A percentile compares a stretch with the other conserved stretches of the same genome.
These are phyloP conservation scores for Pestalotiopsis sp. DNA, from an alignment of 2,329 filamentous ascomycete species.

Conservation along the genomic window DNA sequence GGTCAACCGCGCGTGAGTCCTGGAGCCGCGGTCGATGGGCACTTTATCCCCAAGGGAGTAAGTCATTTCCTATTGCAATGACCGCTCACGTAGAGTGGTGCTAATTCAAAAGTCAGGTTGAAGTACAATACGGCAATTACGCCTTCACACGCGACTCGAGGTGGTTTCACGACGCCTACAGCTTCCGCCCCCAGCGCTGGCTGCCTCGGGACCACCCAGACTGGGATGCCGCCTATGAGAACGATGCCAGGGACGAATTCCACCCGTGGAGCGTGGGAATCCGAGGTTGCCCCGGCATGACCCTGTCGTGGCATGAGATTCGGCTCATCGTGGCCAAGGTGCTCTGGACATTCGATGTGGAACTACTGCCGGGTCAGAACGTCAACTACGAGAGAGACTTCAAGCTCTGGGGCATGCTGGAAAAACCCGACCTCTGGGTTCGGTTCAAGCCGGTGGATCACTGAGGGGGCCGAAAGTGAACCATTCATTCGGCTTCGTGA, in stretches of 20 bases:
- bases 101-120: not conserved
- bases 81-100: not conserved
- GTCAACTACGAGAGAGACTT: not conserved
- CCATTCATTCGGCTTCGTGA: too few species aligned
- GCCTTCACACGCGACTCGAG: constrained; percentile 8
- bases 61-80: not conserved
- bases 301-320: constrained; percentile 8
- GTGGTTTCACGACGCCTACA: constrained; percentile 13
- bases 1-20: constrained; percentile 25
- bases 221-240: constrained; percentile 13
- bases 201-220: constrained; percentile 17
- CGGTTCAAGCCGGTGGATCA: not conserved
- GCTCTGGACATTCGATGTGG: not conserved
- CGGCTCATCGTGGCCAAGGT: not conserved
- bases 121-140: not conserved
- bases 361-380: not conserved
- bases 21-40: constrained; percentile 25
- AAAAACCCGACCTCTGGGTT: not conserved
- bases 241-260: constrained; percentile 17
- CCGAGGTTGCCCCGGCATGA: constrained; percentile 17
- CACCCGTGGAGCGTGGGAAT: constrained; percentile 20
- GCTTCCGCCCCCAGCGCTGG: constrained; percentile 21
- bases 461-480: too few species aligned
- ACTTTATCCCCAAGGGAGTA: constrained; percentile 23
- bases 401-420: not conserved